A percentile compares a stretch with the other conserved stretches of the same genome.
Evolutionary conservation across 1,284 basidiomycete genomes (phyloP).

Genomic region (Entoloma clypeatum): DNA sequence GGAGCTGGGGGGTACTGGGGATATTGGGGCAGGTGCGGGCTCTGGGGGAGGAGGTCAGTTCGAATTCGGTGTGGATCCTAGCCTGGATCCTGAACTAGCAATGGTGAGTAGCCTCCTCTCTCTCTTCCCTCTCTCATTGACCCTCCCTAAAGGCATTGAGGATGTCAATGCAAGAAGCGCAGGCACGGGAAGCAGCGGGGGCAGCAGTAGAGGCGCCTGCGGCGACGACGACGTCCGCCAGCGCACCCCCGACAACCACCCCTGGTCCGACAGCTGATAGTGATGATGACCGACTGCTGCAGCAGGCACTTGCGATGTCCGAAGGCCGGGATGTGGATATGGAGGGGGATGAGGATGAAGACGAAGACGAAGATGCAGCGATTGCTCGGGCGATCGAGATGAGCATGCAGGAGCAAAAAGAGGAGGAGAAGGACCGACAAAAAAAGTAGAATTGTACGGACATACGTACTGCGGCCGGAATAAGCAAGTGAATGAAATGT

Average conservation of each 20-base stretch:
- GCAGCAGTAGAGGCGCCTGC: conserved; percentile 33
- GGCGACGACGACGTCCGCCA: conserved; percentile 30
- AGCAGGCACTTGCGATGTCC: conserved; percentile 61
- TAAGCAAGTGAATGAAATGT: no score
- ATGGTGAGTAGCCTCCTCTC: conserved; percentile 59
- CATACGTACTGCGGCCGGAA: no score
- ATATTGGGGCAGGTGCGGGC: conserved; percentile 43
- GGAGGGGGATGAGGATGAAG: conserved; percentile 24
- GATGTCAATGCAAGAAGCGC: conserved; percentile 97
- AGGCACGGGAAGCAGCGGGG: conserved; percentile 80
- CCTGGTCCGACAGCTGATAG: conserved; percentile 44
- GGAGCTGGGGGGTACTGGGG: conserved; percentile 54
- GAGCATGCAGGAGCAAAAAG: conserved; percentile 49
- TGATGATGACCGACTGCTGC: conserved; percentile 66
- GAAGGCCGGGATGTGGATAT: conserved; percentile 29
- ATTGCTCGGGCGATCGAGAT: conserved; percentile 56
- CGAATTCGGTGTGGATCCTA: conserved; percentile 93
- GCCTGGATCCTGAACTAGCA: conserved; percentile 93
- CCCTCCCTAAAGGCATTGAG: conserved; percentile 71
- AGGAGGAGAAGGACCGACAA: conserved; percentile 36
- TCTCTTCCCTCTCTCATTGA: not conserved
- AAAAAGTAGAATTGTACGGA: conserved; percentile 21
- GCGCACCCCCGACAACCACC: conserved; percentile 27
- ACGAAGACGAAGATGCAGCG: conserved; percentile 51
- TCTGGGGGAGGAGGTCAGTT: conserved; percentile 54